Conservation (phyloP, 2,329 filamentous ascomycete genomes). For the Scytalidium sp. region DNA sequence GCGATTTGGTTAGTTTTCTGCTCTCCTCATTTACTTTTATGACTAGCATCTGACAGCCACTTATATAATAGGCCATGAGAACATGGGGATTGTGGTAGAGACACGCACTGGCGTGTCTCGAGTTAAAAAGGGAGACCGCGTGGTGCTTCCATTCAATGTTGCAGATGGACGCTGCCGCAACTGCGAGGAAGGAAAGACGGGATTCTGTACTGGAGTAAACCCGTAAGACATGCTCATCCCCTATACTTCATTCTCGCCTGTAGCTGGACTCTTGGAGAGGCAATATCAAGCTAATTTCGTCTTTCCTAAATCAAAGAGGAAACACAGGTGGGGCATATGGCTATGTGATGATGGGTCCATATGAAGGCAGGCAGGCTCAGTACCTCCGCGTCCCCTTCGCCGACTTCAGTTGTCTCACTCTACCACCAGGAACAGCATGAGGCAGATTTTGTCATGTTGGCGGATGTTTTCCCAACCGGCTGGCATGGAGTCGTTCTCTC, state of each 20-base stretch:
- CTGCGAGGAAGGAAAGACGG: conserved; percentile 62
- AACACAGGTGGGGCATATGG: conserved; percentile 60
- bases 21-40: conserved; percentile 11
- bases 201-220: conserved; percentile 63
- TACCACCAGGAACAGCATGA: conserved; percentile 61
- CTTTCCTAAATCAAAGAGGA: conserved; percentile 28
- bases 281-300: no score
- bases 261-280: no score
- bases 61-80: conserved; percentile 45
- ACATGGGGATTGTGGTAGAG: conserved; percentile 57
- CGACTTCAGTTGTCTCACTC: conserved; percentile 62
- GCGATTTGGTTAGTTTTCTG: conserved; percentile 47
- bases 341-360: conserved; percentile 59
- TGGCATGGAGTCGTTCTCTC: conserved; percentile 57
- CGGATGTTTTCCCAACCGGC: conserved; percentile 47
- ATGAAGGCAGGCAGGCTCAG: conserved; percentile 51
- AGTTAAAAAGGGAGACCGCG: conserved; percentile 59
- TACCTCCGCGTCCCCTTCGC: conserved; percentile 64
- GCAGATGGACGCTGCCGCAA: conserved; percentile 61
- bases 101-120: conserved; percentile 56
- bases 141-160: conserved; percentile 65
- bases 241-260: no score
- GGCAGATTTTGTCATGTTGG: conserved; percentile 54
- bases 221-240: conserved; percentile 28
- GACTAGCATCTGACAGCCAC: no score